Percentiles rank a stretch among this genome's conserved stretches.
Conservation (phyloP, 1,139 yeast genomes). For the Scheffersomyces cryptocercus region DNA sequence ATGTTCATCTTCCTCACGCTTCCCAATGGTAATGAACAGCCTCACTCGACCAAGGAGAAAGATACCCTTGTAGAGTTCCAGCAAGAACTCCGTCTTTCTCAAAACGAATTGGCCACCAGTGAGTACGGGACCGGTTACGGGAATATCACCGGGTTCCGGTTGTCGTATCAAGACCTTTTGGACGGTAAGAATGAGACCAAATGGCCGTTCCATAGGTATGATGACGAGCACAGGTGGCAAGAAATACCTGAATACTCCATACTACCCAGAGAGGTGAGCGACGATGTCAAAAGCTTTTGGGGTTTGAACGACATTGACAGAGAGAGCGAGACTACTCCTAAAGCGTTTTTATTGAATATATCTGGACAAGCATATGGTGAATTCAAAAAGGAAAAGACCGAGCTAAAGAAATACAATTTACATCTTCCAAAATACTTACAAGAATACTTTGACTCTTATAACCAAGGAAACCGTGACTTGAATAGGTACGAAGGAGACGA, state of each 20-base stretch:
- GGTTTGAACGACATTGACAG: constrained; percentile 22
- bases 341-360: constrained; percentile 49
- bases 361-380: constrained; percentile 52
- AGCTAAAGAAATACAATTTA: constrained; percentile 19
- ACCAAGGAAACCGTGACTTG: constrained; percentile 14
- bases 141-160: constrained; percentile 69
- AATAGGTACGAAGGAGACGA: constrained; percentile 23
- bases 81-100: constrained; percentile 30
- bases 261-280: constrained; percentile 59
- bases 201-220: constrained; percentile 57
- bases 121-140: constrained; percentile 60
- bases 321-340: constrained; percentile 10
- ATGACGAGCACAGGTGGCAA: constrained; percentile 47
- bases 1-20: constrained; percentile 38
- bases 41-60: constrained; percentile 29
- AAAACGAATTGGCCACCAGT: constrained; percentile 36
- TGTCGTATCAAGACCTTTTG: constrained; percentile 59
- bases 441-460: constrained; percentile 31
- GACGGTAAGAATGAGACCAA: constrained; percentile 44
- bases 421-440: constrained; percentile 45
- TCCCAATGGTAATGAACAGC: constrained; percentile 32
- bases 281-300: constrained; percentile 53
- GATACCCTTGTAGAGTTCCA: constrained; percentile 30
- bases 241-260: constrained; percentile 57
- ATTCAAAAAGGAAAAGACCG: constrained; percentile 27